Evolutionary conservation across 306 rosid species (phyloP).

Genomic region (Sechiopsis laciniata): DNA sequence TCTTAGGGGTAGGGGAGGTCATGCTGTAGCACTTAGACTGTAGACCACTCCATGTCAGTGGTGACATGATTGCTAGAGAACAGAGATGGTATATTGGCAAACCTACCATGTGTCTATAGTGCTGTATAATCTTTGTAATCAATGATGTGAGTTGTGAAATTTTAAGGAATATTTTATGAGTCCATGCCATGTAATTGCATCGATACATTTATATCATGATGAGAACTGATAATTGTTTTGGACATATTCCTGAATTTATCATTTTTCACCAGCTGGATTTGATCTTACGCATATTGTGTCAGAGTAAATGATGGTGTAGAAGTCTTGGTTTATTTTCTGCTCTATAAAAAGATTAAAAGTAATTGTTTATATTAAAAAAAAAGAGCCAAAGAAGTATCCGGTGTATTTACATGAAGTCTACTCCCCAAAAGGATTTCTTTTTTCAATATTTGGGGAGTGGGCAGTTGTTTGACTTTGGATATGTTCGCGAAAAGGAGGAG

Average conservation of each 20-base stretch:
- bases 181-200: neutral
- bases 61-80: neutral
- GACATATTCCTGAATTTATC: constrained; percentile 1
- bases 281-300: neutral
- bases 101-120: neutral
- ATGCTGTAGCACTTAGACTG: neutral
- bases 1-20: neutral
- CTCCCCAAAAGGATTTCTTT: neutral
- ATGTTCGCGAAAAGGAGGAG: neutral
- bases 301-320: constrained; percentile 4
- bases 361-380: neutral
- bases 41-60: neutral
- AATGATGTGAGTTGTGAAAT: neutral
- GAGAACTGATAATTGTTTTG: neutral
- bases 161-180: neutral
- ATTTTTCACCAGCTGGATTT: neutral
- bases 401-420: neutral
- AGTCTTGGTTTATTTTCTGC: neutral
- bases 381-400: neutral
- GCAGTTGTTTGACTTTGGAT: neutral
- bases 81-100: neutral
- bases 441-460: neutral
- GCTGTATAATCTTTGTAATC: neutral
- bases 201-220: neutral
- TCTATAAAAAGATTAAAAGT: neutral